Conservation (phyloP, 495 filamentous ascomycete species). For the Aspergillus leporis region DNA sequence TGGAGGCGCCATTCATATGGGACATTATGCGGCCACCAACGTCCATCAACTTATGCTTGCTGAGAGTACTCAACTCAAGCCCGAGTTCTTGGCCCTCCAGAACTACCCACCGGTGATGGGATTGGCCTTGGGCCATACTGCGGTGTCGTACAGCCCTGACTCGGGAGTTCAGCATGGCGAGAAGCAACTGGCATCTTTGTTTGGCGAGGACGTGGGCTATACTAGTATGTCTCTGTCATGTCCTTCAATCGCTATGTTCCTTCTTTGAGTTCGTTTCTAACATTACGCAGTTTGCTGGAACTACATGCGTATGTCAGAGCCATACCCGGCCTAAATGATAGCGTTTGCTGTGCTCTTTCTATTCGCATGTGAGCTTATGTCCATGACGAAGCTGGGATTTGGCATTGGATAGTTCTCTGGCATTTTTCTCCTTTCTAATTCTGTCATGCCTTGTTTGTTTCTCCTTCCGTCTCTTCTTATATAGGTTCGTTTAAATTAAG, state of each 20-base stretch:
- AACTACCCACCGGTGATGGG: conserved; percentile 64
- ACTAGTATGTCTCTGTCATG: conserved; percentile 36
- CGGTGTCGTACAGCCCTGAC: conserved; percentile 56
- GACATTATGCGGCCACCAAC: conserved; percentile 58
- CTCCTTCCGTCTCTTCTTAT: neutral
- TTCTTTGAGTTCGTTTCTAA: conserved; percentile 17
- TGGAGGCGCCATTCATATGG: conserved; percentile 68
- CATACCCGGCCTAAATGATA: conserved; percentile 17
- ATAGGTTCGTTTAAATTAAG: neutral
- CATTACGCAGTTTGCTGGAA: conserved; percentile 53
- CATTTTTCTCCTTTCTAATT: neutral
- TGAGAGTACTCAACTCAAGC: conserved; percentile 31
- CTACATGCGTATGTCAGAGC: conserved; percentile 50
- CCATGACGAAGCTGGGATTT: neutral
- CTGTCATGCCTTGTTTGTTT: neutral
- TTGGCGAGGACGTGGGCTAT: conserved; percentile 67
- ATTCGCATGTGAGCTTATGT: neutral
- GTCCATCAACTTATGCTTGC: conserved; percentile 58
- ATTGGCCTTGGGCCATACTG: conserved; percentile 64
- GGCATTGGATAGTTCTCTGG: neutral
- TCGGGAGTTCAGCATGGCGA: conserved; percentile 54
- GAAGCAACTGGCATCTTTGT: conserved; percentile 59
- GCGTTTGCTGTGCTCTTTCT: neutral
- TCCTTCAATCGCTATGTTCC: neutral
- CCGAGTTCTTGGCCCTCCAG: conserved; percentile 44